Evolutionary conservation across 2,329 filamentous ascomycete genomes (phyloP).

Genomic region (Venturia carpophila): DNA sequence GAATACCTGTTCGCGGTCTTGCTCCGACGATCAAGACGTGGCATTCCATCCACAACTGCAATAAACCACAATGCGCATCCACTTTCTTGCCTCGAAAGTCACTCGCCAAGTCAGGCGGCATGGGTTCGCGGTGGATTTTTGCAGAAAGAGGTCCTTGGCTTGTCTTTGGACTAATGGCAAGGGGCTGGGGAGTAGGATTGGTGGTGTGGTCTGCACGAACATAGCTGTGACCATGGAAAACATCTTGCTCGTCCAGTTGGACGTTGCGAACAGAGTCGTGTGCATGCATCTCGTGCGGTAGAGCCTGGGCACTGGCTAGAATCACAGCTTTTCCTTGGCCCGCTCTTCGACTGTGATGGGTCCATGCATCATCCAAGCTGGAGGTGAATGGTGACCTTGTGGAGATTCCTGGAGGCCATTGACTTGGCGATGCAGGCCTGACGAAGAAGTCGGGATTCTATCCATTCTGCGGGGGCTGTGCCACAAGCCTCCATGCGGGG

Average conservation of each 20-base stretch:
- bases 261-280: neutral
- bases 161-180: neutral
- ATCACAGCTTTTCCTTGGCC: neutral
- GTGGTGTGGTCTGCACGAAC: neutral
- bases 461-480: neutral
- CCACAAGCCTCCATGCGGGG: neutral
- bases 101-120: neutral
- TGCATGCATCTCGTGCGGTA: neutral
- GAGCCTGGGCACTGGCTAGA: neutral
- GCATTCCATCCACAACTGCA: neutral
- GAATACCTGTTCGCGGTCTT: neutral
- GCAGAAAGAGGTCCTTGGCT: neutral
- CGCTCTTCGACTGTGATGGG: neutral
- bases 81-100: neutral
- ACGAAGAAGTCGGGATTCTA: neutral
- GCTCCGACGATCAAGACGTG: neutral
- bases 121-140: neutral
- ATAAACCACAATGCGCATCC: neutral
- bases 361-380: neutral
- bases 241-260: neutral
- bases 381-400: neutral
- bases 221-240: neutral
- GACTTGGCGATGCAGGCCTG: neutral
- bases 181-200: neutral
- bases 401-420: neutral